A percentile compares a stretch with the other conserved stretches of the same genome.
phyloP scores from a whole-genome alignment of 148 eudicot genomes.

The Pharnaceum exiguum region DNA sequence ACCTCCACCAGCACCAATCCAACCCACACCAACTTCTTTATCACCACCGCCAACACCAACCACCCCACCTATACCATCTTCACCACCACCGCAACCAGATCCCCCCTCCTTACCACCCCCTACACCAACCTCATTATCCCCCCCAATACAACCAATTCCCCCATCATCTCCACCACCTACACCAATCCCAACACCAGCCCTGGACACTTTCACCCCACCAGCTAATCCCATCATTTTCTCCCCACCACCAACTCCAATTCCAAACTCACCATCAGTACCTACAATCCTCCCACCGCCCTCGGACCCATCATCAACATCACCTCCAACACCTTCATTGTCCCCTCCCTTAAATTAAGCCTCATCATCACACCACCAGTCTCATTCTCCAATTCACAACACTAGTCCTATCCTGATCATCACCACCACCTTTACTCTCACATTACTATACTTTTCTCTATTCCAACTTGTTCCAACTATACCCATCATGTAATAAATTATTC shows the following conservation, averaged over 20 bases:
- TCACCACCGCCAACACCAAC: background rate
- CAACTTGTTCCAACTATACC: no score
- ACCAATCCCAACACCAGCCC: no score
- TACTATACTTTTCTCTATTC: no score
- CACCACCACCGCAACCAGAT: background rate
- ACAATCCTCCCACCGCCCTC: no score
- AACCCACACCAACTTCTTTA: background rate
- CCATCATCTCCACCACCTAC: slow-evolving; percentile 2
- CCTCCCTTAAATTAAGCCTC: background rate
- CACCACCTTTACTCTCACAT: no score
- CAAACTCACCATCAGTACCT: slow-evolving; percentile 4
- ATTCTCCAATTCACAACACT: no score
- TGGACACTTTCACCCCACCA: background rate
- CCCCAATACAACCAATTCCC: background rate
- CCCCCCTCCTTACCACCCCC: background rate
- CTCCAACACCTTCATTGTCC: background rate
- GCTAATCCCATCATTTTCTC: no score
- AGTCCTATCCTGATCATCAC: no score
- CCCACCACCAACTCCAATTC: no score
- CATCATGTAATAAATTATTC: no score
- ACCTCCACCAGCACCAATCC: slow-evolving; percentile 8
- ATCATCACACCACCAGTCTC: background rate
- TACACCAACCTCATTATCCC: background rate
- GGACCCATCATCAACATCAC: no score
- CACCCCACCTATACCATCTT: background rate